These are phyloP conservation scores for Bipolaris victoriae DNA, from an alignment of 2,329 filamentous ascomycete genomes.

Conservation along the genomic window DNA sequence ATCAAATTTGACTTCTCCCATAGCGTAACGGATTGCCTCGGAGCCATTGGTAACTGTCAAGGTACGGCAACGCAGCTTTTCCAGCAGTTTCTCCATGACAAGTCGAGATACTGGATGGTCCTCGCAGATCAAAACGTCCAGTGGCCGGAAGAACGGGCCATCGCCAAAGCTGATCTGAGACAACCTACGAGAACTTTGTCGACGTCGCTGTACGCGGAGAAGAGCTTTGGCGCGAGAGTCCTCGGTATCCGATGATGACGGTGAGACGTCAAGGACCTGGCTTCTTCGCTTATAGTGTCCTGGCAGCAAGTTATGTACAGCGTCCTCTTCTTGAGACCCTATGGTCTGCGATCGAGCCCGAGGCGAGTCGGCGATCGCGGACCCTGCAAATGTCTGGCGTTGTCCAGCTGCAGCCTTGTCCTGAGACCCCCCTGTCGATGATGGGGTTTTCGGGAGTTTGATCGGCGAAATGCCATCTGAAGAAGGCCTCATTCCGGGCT, in stretches of 20 bases:
- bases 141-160: slow-evolving; percentile 82
- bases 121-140: slow-evolving; percentile 96
- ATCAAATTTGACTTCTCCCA: slow-evolving; percentile 98
- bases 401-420: slow-evolving; percentile 45
- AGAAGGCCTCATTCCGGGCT: slow-evolving; percentile 64
- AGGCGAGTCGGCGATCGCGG: slow-evolving; percentile 55
- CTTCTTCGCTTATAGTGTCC: slow-evolving; percentile 87
- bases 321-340: slow-evolving; percentile 90
- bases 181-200: slow-evolving; percentile 93
- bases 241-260: slow-evolving; percentile 96
- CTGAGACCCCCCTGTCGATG: slow-evolving; percentile 54
- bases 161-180: slow-evolving; percentile 89
- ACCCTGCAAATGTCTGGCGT: slow-evolving; percentile 37
- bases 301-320: slow-evolving; percentile 68
- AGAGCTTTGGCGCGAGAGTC: slow-evolving; percentile 89
- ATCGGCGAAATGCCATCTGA: slow-evolving; percentile 63
- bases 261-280: slow-evolving; percentile 94
- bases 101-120: slow-evolving; percentile 95
- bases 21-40: slow-evolving; percentile 90
- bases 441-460: slow-evolving; percentile 53
- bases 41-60: slow-evolving; percentile 89
- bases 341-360: slow-evolving; percentile 87
- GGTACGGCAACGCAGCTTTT: slow-evolving; percentile 92
- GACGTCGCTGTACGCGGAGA: slow-evolving; percentile 86
- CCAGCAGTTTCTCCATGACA: slow-evolving; percentile 98